These are phyloP conservation scores for Aspergillus cejpii DNA, from an alignment of 2,329 filamentous ascomycete species.

Conservation along the genomic window DNA sequence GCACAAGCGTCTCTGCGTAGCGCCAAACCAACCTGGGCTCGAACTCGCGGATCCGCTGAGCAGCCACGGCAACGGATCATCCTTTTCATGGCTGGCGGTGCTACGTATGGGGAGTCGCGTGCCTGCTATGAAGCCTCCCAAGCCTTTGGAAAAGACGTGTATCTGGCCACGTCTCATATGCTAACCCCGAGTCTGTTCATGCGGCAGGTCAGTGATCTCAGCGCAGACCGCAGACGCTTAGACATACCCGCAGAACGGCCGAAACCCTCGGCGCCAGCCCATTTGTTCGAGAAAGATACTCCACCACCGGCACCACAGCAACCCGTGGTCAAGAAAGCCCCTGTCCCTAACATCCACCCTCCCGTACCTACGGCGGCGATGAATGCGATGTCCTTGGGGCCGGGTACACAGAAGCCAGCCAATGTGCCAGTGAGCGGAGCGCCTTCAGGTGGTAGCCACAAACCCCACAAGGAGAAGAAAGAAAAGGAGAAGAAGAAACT, in stretches of 20 bases:
- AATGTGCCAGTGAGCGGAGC: constrained; percentile 21
- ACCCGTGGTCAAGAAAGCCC: constrained; percentile 21
- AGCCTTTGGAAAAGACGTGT: constrained; percentile 69
- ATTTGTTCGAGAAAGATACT: constrained; percentile 70
- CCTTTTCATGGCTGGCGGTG: constrained; percentile 90
- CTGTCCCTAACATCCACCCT: constrained; percentile 20
- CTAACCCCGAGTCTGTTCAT: constrained; percentile 76
- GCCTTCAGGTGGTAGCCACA: constrained; percentile 16
- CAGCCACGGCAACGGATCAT: constrained; percentile 88
- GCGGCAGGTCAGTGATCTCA: constrained; percentile 73
- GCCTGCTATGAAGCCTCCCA: constrained; percentile 81
- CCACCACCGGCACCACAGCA: constrained; percentile 45
- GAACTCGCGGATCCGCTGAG: constrained; percentile 62
- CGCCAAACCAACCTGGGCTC: constrained; percentile 92
- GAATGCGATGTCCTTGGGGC: constrained; percentile 34
- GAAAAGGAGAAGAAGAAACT: constrained; percentile 51
- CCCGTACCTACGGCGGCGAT: constrained; percentile 30
- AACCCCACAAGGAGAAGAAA: constrained; percentile 40
- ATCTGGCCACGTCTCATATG: constrained; percentile 88
- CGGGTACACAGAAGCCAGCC: constrained; percentile 36
- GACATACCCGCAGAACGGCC: constrained; percentile 76
- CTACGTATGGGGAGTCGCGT: constrained; percentile 84
- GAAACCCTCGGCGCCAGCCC: constrained; percentile 71
- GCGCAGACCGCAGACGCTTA: constrained; percentile 65
- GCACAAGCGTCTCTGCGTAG: constrained; percentile 72